These are phyloP conservation scores for Knufia fluminis DNA, from an alignment of 2,329 filamentous ascomycete genomes.

Conservation along the genomic window DNA sequence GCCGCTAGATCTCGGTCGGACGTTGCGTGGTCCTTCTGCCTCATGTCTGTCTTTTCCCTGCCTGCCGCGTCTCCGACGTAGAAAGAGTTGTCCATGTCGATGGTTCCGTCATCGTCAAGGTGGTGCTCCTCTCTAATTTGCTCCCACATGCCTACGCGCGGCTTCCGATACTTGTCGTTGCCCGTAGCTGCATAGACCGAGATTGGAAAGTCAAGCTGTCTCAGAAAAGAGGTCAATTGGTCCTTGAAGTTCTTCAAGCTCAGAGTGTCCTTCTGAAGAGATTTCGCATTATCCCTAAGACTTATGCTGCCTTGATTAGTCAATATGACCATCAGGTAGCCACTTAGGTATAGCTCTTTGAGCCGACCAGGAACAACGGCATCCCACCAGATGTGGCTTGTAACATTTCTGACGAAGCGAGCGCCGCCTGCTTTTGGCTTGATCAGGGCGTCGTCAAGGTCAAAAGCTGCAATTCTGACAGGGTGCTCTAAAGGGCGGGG, in stretches of 20 bases:
- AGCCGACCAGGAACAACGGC: constrained; percentile 57
- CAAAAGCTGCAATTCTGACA: constrained; percentile 37
- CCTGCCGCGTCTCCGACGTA: constrained; percentile 82
- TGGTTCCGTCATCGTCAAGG: constrained; percentile 42
- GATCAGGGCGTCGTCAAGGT: constrained; percentile 75
- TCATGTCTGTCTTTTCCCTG: constrained; percentile 35
- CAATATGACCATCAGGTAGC: constrained; percentile 67
- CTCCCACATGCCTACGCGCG: constrained; percentile 80
- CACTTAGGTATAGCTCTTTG: constrained; percentile 59
- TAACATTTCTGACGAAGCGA: constrained; percentile 58
- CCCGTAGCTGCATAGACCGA: constrained; percentile 78
- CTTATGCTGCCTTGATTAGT: constrained; percentile 84
- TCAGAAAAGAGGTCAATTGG: constrained; percentile 62
- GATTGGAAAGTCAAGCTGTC: constrained; percentile 63
- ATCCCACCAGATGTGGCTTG: constrained; percentile 96
- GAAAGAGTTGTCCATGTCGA: constrained; percentile 65
- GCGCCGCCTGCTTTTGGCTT: constrained; percentile 64
- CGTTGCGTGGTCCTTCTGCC: constrained; percentile 49
- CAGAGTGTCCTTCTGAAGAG: constrained; percentile 56
- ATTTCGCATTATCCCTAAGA: constrained; percentile 63
- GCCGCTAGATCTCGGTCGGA: constrained; percentile 70
- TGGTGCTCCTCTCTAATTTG: constrained; percentile 55
- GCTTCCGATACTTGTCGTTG: constrained; percentile 77
- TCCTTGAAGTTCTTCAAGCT: constrained; percentile 72
- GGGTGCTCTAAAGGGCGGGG: constrained; percentile 11